Conservation (phyloP, 2,329 filamentous ascomycete genomes). For the Alternaria gaisen region DNA sequence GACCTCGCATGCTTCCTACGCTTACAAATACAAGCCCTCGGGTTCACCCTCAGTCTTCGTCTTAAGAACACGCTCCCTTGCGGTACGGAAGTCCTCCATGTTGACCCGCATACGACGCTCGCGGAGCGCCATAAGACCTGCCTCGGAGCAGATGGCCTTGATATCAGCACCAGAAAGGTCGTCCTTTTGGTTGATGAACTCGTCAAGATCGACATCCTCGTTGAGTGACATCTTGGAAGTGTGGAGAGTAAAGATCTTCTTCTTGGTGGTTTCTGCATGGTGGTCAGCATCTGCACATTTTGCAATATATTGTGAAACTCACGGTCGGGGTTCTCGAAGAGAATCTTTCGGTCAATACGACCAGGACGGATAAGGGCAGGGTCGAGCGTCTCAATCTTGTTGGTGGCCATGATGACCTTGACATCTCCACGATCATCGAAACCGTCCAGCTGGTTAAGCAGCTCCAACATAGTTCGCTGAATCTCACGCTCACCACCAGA, state of each 20-base stretch:
- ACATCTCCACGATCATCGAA: conserved; percentile 99
- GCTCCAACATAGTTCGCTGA: conserved; percentile 97
- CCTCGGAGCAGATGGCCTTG: conserved; percentile 98
- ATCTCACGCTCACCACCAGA: conserved; percentile 97
- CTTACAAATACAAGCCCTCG: conserved; percentile 96
- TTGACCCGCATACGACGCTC: conserved; percentile 98
- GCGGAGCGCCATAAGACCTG: conserved; percentile 89
- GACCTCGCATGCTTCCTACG: background rate
- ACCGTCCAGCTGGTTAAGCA: conserved; percentile 97
- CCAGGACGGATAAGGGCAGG: conserved; percentile 95
- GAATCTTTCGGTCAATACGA: conserved; percentile 97
- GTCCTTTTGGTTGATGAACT: conserved; percentile 98
- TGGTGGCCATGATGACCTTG: conserved; percentile 99
- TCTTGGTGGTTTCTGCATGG: conserved; percentile 83
- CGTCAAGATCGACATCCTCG: conserved; percentile 96
- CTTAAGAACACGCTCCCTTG: conserved; percentile 92
- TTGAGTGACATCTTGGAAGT: conserved; percentile 98
- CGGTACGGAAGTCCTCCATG: conserved; percentile 96
- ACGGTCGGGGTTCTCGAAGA: conserved; percentile 77
- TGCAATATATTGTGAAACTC: conserved; percentile 42
- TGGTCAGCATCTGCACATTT: conserved; percentile 58
- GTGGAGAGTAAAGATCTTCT: conserved; percentile 98
- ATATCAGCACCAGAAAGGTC: conserved; percentile 97
- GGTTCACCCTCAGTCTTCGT: conserved; percentile 99
- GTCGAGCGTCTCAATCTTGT: conserved; percentile 98